phyloP scores from a whole-genome alignment of 768 basidiomycete species.

The Sutorius australiensis region DNA sequence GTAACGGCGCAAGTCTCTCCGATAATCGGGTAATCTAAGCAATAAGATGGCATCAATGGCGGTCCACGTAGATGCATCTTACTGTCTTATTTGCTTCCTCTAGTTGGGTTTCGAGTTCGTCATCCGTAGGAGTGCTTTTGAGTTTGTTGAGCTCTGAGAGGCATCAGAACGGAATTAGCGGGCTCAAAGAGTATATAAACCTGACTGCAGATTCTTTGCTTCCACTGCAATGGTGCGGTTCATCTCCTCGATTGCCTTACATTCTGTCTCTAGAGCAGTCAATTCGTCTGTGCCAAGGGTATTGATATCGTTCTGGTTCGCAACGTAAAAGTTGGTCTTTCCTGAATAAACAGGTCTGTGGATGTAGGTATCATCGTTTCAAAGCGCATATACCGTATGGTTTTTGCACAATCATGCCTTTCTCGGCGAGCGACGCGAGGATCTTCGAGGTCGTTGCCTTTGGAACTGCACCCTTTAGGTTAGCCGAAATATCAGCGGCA shows the following conservation, averaged over 20 bases:
- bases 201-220: constrained; percentile 42
- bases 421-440: constrained; percentile 74
- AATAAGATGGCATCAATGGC: constrained; percentile 2
- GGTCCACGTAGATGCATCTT: constrained; percentile 20
- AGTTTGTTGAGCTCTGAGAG: constrained; percentile 59
- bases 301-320: constrained; percentile 71
- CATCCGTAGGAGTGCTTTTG: constrained; percentile 65
- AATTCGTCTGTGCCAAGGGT: constrained; percentile 61
- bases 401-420: constrained; percentile 78
- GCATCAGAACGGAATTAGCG: constrained; percentile 9
- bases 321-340: constrained; percentile 84
- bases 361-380: neutral
- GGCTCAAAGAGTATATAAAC: constrained; percentile 7
- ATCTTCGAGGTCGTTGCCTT: constrained; percentile 86
- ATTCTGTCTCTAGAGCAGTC: constrained; percentile 55
- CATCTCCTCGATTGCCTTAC: constrained; percentile 53
- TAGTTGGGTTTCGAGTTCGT: constrained; percentile 56
- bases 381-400: constrained; percentile 55
- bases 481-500: constrained; percentile 87
- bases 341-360: constrained; percentile 38
- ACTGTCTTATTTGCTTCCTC: constrained; percentile 52
- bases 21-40: constrained; percentile 47
- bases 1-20: constrained; percentile 54
- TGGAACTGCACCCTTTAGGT: constrained; percentile 84
- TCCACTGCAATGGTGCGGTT: constrained; percentile 52